Evolutionary conservation across 225 moss, liverwort and hornwort species (phyloP), one percentile per base, ranked within the genome.

Genomic region (Antitrichia curtipendula): DNA sequence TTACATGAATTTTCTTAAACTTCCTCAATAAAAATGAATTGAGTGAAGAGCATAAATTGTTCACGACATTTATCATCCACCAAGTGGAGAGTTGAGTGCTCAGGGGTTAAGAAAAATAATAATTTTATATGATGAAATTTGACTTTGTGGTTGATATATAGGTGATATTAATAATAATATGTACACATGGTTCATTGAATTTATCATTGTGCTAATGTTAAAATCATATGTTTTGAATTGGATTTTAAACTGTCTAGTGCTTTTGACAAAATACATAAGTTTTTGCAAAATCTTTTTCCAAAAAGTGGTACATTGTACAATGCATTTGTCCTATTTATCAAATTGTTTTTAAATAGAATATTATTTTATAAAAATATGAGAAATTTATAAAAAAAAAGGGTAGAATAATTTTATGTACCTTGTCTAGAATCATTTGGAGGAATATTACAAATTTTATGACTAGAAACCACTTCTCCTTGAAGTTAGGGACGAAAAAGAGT

Each of bases 51-150:
- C 6, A 45, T 45, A 45, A 45, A 25, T 3, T 27, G 18, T 28
- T 40, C 0, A 40, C 18, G 57, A 18, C 3, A 10, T 24, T 56
- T 7, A 27, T 27, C 16, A 56, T 23, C 3, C 7, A 77, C 10
- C 9, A 54, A n/a, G 10, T 25, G 0, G 2, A n/a, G 0, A 25
- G 1, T 78, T 54, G 54, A 10, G 7, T 2, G 0, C 10, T 53
- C 0, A 15, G 2, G 7, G 56, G 24, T n/a, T n/a, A 13, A 54
- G 4, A n/a, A 36, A 52, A 16, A n/a, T n/a, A 54, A 11, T 7
- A 54, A 25, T 56, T 25, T 54, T 2, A 36, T 12, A 12, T 11
- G 5, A 38, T 16, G 12, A n/a, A 78, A 38, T n/a, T 24, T 12
- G 25, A 25, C 10, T 78, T 5, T 25, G 2, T 54, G 16, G 10